Percentiles rank a stretch among this genome's conserved stretches.
phyloP scores from a whole-genome alignment of 2,329 filamentous ascomycete species.

The Canariomyces notabilis region DNA sequence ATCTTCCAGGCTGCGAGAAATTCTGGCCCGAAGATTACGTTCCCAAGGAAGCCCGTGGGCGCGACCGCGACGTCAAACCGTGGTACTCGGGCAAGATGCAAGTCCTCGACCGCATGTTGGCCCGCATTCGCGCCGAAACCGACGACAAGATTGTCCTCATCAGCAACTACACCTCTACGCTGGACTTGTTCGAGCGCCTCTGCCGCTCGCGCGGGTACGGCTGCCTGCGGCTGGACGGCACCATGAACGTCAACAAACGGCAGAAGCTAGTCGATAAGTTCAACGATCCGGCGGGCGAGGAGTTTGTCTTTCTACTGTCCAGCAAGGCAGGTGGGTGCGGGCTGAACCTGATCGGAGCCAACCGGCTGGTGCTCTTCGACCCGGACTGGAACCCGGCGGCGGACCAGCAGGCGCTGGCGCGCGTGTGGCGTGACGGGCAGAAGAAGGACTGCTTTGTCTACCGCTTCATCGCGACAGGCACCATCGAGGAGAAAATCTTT shows the following conservation, averaged over 20 bases:
- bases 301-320: constrained; percentile 93
- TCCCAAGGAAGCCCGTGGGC: constrained; percentile 77
- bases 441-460: constrained; percentile 99
- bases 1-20: constrained; percentile 81
- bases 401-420: constrained; percentile 92
- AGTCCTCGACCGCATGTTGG: constrained; percentile 96
- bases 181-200: constrained; percentile 88
- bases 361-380: constrained; percentile 91
- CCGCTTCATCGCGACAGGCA: constrained; percentile 96
- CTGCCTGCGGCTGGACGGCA: constrained; percentile 83
- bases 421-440: constrained; percentile 97
- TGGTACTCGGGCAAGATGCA: constrained; percentile 99
- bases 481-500: constrained; percentile 99
- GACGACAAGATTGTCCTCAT: constrained; percentile 99
- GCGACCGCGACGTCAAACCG: constrained; percentile 86
- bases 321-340: constrained; percentile 96
- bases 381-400: constrained; percentile 98
- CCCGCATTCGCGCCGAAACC: constrained; percentile 88
- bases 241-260: constrained; percentile 95
- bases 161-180: constrained; percentile 94
- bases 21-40: constrained; percentile 83
- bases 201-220: constrained; percentile 84
- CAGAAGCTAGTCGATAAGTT: constrained; percentile 97
- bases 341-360: constrained; percentile 90
- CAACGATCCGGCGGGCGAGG: constrained; percentile 83